phyloP scores from a whole-genome alignment of 306 rosid genomes.

The Cucurbita pepo region DNA sequence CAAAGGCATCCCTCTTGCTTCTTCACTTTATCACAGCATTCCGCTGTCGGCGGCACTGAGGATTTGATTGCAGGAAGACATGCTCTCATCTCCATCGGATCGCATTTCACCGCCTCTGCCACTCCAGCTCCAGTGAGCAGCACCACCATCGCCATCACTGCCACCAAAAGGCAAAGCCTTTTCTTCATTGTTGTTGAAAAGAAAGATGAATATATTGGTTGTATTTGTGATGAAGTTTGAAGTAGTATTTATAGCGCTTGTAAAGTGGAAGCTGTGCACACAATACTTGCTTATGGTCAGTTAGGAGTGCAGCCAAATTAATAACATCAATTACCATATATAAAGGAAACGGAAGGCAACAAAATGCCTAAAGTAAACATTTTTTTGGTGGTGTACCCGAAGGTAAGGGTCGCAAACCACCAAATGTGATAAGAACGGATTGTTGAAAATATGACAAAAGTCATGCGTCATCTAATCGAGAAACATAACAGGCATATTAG shows the following conservation, averaged over 20 bases:
- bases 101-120: slow-evolving; percentile 3
- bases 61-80: slow-evolving; percentile 1
- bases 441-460: too few species aligned
- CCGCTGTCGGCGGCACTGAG: slow-evolving; percentile 11
- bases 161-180: not conserved
- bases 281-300: not conserved
- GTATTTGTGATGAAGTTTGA: too few species aligned
- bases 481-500: too few species aligned
- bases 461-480: too few species aligned
- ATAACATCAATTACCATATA: not conserved
- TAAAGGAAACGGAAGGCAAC: not conserved
- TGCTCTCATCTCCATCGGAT: slow-evolving; percentile 5
- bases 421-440: too few species aligned
- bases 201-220: too few species aligned
- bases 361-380: not conserved
- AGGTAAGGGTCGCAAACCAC: too few species aligned
- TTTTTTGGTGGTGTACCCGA: not conserved
- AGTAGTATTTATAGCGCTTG: not conserved
- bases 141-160: not conserved
- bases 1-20: not conserved
- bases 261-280: not conserved
- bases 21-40: slow-evolving; percentile 28
- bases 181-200: not conserved
- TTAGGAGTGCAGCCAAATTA: not conserved
- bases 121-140: not conserved